phyloP scores from a whole-genome alignment of 2,329 filamentous ascomycete species.

The Beauveria sp. region DNA sequence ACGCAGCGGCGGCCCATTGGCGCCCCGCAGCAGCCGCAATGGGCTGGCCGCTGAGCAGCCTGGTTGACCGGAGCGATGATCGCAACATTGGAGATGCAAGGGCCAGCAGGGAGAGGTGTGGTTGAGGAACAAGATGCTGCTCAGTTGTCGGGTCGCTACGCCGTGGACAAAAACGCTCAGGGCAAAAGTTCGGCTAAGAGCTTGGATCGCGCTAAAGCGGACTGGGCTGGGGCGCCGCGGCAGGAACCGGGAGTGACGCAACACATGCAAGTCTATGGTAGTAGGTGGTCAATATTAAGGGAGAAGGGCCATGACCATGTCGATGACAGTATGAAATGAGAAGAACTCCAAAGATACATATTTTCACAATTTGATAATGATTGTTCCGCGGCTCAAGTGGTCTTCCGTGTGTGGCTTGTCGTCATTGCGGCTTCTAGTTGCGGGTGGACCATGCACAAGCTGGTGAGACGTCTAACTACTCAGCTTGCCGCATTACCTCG shows the following conservation, averaged over 20 bases:
- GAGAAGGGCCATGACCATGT: background rate
- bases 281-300: background rate
- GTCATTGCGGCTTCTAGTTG: background rate
- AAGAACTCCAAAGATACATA: too few species aligned
- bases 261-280: slow-evolving; percentile 10
- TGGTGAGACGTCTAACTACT: too few species aligned
- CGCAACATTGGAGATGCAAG: slow-evolving; percentile 56
- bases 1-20: slow-evolving; percentile 46
- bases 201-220: slow-evolving; percentile 15
- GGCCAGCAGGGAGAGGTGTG: slow-evolving; percentile 28
- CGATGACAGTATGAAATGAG: background rate
- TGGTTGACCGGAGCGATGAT: slow-evolving; percentile 59
- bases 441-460: background rate
- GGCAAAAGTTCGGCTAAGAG: slow-evolving; percentile 37
- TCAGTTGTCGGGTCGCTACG: slow-evolving; percentile 16
- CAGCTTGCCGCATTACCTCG: background rate
- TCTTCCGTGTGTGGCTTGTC: background rate
- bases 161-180: slow-evolving; percentile 34
- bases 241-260: slow-evolving; percentile 30
- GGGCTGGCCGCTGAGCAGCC: slow-evolving; percentile 49
- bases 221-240: slow-evolving; percentile 17
- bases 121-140: slow-evolving; percentile 18
- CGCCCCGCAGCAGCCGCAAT: slow-evolving; percentile 43
- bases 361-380: background rate
- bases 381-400: too few species aligned